phyloP scores from a whole-genome alignment of 2,329 filamentous ascomycete genomes.

The Colletotrichum sp. region DNA sequence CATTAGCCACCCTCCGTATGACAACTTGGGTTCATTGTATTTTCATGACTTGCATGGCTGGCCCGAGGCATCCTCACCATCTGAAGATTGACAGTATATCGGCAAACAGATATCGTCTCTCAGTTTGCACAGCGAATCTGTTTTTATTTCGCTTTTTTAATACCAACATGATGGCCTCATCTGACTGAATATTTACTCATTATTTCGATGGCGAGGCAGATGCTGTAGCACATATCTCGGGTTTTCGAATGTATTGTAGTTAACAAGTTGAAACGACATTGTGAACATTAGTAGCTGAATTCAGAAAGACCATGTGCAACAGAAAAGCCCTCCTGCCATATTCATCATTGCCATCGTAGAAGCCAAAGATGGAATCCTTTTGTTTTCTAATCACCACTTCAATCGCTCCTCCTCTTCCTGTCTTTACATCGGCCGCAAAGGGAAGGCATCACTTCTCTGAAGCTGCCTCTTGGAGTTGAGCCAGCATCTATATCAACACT shows the following conservation, averaged over 20 bases:
- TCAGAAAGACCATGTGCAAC: background rate
- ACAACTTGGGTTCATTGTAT: background rate
- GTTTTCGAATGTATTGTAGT: background rate
- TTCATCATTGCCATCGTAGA: background rate
- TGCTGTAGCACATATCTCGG: background rate
- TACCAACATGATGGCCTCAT: background rate
- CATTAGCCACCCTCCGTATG: background rate
- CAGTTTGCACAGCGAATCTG: background rate
- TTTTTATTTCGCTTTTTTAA: background rate
- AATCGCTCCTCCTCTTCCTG: background rate
- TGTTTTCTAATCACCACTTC: background rate
- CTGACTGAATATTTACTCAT: too few relatives aligned
- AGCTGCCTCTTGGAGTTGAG: background rate
- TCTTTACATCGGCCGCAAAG: background rate
- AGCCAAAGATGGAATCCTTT: background rate
- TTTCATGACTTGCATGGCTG: background rate
- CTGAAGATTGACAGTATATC: background rate
- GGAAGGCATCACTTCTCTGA: background rate
- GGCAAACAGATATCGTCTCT: background rate
- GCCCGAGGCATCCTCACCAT: background rate
- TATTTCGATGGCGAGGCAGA: too few relatives aligned
- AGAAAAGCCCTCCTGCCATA: background rate
- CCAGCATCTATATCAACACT: background rate
- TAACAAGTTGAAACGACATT: background rate
- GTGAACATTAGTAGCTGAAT: background rate